phyloP scores from a whole-genome alignment of 768 basidiomycete genomes.

The Suillus variegatus region DNA sequence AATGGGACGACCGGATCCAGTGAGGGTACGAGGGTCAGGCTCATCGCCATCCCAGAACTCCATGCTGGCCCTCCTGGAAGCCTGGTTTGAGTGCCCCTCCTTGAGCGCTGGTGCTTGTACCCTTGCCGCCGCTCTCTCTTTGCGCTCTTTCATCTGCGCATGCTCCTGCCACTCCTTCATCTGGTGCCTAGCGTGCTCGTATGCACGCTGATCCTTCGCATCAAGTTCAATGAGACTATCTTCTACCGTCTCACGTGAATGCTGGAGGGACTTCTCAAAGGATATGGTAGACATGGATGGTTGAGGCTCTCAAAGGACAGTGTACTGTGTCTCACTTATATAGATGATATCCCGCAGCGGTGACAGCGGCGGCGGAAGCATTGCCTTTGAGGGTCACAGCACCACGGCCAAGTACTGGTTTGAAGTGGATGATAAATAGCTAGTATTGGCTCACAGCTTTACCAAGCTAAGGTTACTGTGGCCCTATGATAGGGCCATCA shows the following conservation, averaged over 20 bases:
- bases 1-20: background rate
- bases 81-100: slow-evolving; percentile 16
- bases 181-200: slow-evolving; percentile 34
- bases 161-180: slow-evolving; percentile 34
- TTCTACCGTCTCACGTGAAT: slow-evolving; percentile 19
- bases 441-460: slow-evolving; percentile 9
- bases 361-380: slow-evolving; percentile 3
- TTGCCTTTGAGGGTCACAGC: background rate
- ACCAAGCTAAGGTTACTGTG: slow-evolving; percentile 9
- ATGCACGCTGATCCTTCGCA: slow-evolving; percentile 33
- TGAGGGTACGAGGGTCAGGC: slow-evolving; percentile 7
- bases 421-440: background rate
- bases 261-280: slow-evolving; percentile 20
- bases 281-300: slow-evolving; percentile 31
- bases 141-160: slow-evolving; percentile 31
- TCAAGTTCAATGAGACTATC: slow-evolving; percentile 17
- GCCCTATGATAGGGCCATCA: background rate
- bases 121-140: slow-evolving; percentile 25
- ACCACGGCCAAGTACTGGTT: background rate
- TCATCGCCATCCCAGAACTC: slow-evolving; percentile 31
- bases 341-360: slow-evolving; percentile 22
- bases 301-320: background rate
- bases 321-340: slow-evolving; percentile 27
- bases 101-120: slow-evolving; percentile 21
- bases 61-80: slow-evolving; percentile 26